phyloP scores from a whole-genome alignment of 169 alveolate genomes.

The Nephromyces sp. region DNA sequence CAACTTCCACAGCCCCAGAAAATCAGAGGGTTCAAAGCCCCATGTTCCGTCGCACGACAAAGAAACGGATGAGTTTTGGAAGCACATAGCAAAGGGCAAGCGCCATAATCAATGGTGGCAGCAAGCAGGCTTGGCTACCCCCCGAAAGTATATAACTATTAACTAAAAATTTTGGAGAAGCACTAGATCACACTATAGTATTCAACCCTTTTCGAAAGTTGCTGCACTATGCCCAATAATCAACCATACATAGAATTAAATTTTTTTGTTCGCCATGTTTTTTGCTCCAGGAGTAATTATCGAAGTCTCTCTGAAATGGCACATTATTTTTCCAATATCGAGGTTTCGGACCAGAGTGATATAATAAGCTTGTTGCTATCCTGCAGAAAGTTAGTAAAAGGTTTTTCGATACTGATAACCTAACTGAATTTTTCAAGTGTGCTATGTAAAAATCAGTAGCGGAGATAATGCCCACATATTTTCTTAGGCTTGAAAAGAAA shows the following conservation, averaged over 20 bases:
- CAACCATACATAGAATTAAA: background rate
- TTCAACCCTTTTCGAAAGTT: too few species aligned
- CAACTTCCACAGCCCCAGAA: background rate
- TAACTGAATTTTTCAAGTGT: background rate
- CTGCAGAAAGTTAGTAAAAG: constrained; percentile 35
- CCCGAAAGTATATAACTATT: background rate
- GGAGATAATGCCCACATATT: background rate
- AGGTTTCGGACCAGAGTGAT: constrained; percentile 47
- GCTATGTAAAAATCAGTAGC: background rate
- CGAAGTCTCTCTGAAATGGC: constrained; percentile 49
- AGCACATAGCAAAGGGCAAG: too few species aligned
- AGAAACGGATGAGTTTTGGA: too few species aligned
- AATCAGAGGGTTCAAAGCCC: background rate
- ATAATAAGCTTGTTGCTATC: constrained; percentile 37
- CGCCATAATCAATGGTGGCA: background rate
- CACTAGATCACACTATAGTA: too few species aligned
- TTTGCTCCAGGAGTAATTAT: constrained; percentile 38
- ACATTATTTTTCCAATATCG: constrained; percentile 40
- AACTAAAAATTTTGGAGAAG: too few species aligned
- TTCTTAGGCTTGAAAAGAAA: constrained; percentile 40
- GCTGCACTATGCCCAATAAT: too few species aligned
- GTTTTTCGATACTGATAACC: background rate
- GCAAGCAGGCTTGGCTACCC: background rate
- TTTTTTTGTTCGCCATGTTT: background rate
- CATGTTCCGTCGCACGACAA: too few species aligned